Base-by-base conservation (phyloP, 2,329 filamentous ascomycete genomes). In the Colletotrichum neosansevieriae region DNA sequence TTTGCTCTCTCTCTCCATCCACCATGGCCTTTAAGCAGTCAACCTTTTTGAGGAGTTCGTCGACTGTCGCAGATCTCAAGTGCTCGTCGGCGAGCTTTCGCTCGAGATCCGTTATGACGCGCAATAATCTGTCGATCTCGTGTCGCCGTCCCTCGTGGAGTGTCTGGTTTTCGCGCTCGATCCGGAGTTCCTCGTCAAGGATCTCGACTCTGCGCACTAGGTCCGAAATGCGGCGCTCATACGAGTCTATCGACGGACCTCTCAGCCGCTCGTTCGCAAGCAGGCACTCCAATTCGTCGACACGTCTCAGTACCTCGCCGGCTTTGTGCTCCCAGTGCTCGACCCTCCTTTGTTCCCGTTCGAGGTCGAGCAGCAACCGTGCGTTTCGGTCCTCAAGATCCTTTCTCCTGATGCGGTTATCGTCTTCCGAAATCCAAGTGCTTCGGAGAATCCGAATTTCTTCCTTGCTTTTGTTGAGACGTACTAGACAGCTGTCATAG, bases 291-390 rank as follows among this genome's bases (percentile, higher is more conserved):
- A 66, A 44, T 10, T 69, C 66, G 17, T 66, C 61, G 12, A 69
- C 42, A 10, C 56, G 51, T 2, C 62, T 54, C 24, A 51, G 60
- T 7, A 69, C 38, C 15, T 69, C 66, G 21, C 51, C 42, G 13
- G 66, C 66, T 36, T 94, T 94, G 45, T 96, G 89, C 94, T 98
- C 98, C 96, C 96, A 99, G 78, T 99, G 96, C 77, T 98, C 96
- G 72, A 98, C 95, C 13, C 93, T 90, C 76, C 96, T 97, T 72
- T 95, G 92, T 78, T 98, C 94, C 72, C 94, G 94, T 76, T 98
- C 96, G 7, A 99, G 86, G 75, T 99, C 96, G 34, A 97, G 86
- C 0, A 66, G 29, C 9, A 69, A 34, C 32, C 62, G 56, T 44
- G 54, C 47, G 36, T 66, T 59, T 13, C 66, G 62, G 34, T 56